phyloP scores from a whole-genome alignment of 2,329 filamentous ascomycete species.

The Arthrobotrys musiformis region DNA sequence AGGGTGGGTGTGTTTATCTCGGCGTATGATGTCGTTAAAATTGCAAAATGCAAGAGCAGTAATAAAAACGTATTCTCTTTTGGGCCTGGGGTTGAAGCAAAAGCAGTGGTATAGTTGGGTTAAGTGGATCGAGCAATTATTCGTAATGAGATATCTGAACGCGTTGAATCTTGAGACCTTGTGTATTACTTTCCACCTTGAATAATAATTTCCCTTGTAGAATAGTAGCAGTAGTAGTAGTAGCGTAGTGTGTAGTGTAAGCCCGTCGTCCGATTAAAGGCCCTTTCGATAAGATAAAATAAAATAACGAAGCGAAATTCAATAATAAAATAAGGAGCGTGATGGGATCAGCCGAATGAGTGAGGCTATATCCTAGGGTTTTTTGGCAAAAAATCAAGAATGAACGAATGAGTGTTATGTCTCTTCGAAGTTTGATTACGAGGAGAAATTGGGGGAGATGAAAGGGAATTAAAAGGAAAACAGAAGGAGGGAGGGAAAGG shows the following conservation, averaged over 20 bases:
- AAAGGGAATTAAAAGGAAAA: conserved; percentile 56
- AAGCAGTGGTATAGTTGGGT: conserved; percentile 28
- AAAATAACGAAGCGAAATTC: conserved; percentile 56
- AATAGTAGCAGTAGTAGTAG: conserved; percentile 37
- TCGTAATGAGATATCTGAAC: conserved; percentile 51
- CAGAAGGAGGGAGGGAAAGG: conserved; percentile 55
- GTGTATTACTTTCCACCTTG: conserved; percentile 56
- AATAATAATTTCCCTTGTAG: conserved; percentile 25
- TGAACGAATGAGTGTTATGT: conserved; percentile 56
- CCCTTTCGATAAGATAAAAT: conserved; percentile 56
- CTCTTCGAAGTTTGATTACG: conserved; percentile 56
- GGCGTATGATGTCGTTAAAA: conserved; percentile 56
- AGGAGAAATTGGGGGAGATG: conserved; percentile 56
- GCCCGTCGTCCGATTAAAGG: conserved; percentile 33
- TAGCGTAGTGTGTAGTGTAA: conserved; percentile 10
- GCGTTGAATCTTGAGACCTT: conserved; percentile 50
- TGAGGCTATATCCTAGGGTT: conserved; percentile 59
- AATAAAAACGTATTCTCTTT: conserved; percentile 47
- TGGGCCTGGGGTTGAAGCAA: conserved; percentile 24
- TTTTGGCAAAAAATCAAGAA: conserved; percentile 56
- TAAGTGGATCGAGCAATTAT: conserved; percentile 50
- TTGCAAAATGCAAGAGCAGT: conserved; percentile 48
- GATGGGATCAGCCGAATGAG: conserved; percentile 60
- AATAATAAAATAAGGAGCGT: conserved; percentile 59
- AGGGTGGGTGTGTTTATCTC: too few relatives aligned